A percentile compares a stretch with the other conserved stretches of the same genome.
These are phyloP conservation scores for Penicillium psychrosexuale DNA, from an alignment of 2,329 filamentous ascomycete genomes.

Conservation along the genomic window DNA sequence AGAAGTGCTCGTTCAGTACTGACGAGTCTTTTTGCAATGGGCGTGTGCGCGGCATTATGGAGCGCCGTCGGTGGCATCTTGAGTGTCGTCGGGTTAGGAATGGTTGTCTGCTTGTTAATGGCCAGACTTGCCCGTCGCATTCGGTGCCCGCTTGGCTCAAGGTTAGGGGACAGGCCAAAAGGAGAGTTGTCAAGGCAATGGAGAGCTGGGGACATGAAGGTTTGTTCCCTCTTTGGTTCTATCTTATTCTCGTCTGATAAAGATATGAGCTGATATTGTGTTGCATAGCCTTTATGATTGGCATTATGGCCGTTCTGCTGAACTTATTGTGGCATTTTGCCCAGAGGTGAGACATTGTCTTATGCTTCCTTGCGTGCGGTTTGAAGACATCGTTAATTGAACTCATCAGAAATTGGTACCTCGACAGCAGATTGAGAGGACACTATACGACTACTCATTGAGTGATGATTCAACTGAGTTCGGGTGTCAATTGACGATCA, in stretches of 20 bases:
- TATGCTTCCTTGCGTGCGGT: neutral
- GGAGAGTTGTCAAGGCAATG: constrained; percentile 12
- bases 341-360: neutral
- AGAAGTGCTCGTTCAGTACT: constrained; percentile 42
- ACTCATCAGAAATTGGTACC: neutral
- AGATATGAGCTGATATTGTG: neutral
- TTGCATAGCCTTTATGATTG: neutral
- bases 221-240: constrained; percentile 11
- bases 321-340: neutral
- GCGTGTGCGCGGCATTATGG: constrained; percentile 44
- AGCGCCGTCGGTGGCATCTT: constrained; percentile 39
- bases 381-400: neutral
- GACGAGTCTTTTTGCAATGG: constrained; percentile 43
- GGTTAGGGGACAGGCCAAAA: constrained; percentile 18
- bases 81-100: constrained; percentile 34
- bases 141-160: constrained; percentile 32
- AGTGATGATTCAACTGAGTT: neutral
- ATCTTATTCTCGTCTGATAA: neutral
- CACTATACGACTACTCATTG: neutral
- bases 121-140: constrained; percentile 32
- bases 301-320: neutral
- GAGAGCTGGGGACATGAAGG: constrained; percentile 28
- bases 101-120: constrained; percentile 41
- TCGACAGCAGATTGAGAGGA: neutral
- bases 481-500: neutral